These are phyloP conservation scores for Zostera marina DNA, from an alignment of 116 monocot species.

Conservation along the genomic window DNA sequence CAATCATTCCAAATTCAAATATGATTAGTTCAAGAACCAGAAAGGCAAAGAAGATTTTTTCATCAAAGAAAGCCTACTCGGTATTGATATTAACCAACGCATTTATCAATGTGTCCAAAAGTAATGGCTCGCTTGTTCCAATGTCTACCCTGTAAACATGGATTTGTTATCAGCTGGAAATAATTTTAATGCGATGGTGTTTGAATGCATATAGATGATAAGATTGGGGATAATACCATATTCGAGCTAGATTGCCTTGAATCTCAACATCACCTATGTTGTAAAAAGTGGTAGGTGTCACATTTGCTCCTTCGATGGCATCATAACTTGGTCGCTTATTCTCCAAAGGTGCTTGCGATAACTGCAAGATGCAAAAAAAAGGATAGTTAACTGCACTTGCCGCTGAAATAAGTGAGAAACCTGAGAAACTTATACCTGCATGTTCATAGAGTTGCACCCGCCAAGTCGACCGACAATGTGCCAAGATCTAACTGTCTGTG, in stretches of 20 bases:
- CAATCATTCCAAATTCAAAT: not conserved
- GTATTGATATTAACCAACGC: constrained; percentile 60
- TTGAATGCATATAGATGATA: not conserved
- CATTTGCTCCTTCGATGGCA: constrained; percentile 78
- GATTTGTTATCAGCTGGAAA: not conserved
- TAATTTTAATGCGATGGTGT: too few species aligned
- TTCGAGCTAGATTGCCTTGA: constrained; percentile 80
- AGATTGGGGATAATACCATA: constrained; percentile 35
- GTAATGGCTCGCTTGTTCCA: constrained; percentile 66
- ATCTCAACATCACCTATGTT: constrained; percentile 90
- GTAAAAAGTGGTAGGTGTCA: constrained; percentile 71
- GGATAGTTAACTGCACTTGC: too few species aligned
- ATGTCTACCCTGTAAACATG: constrained; percentile 64
- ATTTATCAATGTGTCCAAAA: constrained; percentile 72
- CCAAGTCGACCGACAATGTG: constrained; percentile 94
- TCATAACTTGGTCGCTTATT: constrained; percentile 82
- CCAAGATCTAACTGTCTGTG: constrained; percentile 76
- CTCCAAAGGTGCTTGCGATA: constrained; percentile 67
- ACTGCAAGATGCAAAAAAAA: constrained; percentile 18
- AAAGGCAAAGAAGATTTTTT: too few species aligned
- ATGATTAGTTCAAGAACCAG: not conserved
- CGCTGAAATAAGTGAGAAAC: not conserved
- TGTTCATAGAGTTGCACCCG: constrained; percentile 97
- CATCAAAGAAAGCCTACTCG: constrained; percentile 30
- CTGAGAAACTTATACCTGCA: constrained; percentile 46